phyloP scores from a whole-genome alignment of 2,329 filamentous ascomycete genomes.

The Ophiosphaerella korrae region DNA sequence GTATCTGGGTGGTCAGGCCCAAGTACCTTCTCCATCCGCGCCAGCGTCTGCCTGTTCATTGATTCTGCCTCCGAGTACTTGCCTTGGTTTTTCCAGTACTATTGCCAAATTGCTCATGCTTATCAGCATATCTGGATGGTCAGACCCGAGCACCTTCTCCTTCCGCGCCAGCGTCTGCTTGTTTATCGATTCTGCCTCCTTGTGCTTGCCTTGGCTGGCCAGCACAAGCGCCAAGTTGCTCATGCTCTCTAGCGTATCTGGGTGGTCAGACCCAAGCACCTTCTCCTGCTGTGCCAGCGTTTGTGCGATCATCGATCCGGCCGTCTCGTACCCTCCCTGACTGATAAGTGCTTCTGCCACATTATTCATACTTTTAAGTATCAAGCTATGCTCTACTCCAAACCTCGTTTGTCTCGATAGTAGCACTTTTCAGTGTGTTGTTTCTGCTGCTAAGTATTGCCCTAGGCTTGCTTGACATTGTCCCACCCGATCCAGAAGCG shows the following conservation, averaged over 20 bases:
- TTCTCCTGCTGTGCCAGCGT: background rate
- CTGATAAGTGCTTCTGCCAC: background rate
- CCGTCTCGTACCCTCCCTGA: background rate
- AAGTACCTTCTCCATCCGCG: no score
- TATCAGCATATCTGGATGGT: background rate
- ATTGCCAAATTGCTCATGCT: background rate
- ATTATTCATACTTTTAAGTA: constrained; percentile 1
- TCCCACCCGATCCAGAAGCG: no score
- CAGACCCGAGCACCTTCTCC: background rate
- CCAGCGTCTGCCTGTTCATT: no score
- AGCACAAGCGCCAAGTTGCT: no score
- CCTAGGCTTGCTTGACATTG: no score
- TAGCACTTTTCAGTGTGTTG: no score
- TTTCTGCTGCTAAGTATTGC: no score
- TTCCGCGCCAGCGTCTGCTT: no score
- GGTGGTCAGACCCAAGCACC: constrained; percentile 2
- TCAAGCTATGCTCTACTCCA: background rate
- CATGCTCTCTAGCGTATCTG: background rate
- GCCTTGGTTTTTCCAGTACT: no score
- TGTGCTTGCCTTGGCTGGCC: no score
- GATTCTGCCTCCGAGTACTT: no score
- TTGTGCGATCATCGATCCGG: background rate
- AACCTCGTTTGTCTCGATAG: background rate
- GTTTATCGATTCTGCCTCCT: no score
- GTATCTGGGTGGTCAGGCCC: background rate